Base-by-base conservation (phyloP, 2,329 filamentous ascomycete species). In the Cordyceps fumosorosea region DNA sequence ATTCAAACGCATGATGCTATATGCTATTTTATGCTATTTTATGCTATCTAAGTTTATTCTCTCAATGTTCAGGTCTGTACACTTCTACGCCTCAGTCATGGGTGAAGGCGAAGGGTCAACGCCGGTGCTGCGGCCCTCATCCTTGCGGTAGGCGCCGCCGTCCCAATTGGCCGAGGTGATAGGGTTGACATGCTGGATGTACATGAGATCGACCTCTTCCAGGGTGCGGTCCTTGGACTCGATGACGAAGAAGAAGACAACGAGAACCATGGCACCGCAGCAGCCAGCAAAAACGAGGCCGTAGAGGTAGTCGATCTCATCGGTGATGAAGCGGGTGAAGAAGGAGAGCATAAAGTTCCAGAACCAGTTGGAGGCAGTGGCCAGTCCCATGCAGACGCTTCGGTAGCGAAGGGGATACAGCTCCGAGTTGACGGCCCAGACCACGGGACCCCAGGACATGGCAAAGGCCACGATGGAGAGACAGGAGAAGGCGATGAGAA, bases 161-260 rank as follows among this genome's bases (percentile, higher is more conserved):
- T 74, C 69, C 75, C 75, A 76, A 34, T 71, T 72, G 56, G 66
- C 64, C 11, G 79, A 81, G 58, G 73, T 77, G 68, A 80, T 79
- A 24, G 81, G 80, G 68, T 80, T 81, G 67, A 83, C 78, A 48
- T 71, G 72, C 45, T 76, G 68, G 20, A 81, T 77, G 71, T 93
- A 93, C 88, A 91, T 91, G 63, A 83, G 86, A 73, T 91, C 89
- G 62, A 91, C 87, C 73, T 91, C 88, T 75, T 91, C 89, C 20
- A 92, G 80, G 1, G 83, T 85, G 37, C 88, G 82, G 68, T 87
- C 87, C 74, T 89, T 87, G 64, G 83, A 87, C 76, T 91, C 89
- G 69, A 87, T 87, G 65, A 91, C 80, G 74, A 90, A 90, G 79
- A 91, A 89, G 79, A 87, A 91, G 63, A 91, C 87, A 56, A 90